Base-by-base conservation (phyloP, 208 protist genomes). In the Borovskyia barvae region DNA sequence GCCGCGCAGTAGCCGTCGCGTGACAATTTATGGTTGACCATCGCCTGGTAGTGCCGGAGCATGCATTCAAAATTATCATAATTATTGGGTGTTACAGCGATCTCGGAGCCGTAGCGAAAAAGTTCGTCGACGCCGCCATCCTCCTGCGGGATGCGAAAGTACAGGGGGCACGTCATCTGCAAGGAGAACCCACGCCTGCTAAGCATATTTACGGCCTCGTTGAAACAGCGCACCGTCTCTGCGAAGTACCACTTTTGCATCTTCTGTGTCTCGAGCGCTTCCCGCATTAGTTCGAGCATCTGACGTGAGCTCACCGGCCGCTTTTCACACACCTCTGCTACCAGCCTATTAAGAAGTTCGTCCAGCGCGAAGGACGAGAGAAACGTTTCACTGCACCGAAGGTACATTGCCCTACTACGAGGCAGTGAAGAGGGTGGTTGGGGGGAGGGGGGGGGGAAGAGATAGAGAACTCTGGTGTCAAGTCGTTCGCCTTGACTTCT, bases 31-130 rank as follows among this genome's bases (percentile, higher is more conserved):
- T 55, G 46, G 12, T 32, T 58, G 8, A 54, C 43, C 8, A 74
- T 39, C 5, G 67, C 30, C 24, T 69, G 42, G 39, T 72, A 76
- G 14, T 60, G 20, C 28, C 50, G 37, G 40, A 78, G 30, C 58
- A 90, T 59, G 1, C 39, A 15, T 24, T 68, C 51, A 22, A 91
- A 91, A 19, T 32, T 41, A 40, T 56, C 54, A 29, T 75, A 83
- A 59, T 85, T 91, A 55, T 67, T 66, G 33, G 71, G 64, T 19
- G 67, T 85, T 12, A 91, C 78, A 9, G 45, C 49, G 1, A 91
- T 56, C 20, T 66, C 57, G n/a, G 58, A 47, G 30, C 80, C 75
- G 32, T 70, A 46, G 24, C 80, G 84, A 46, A 88, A 87, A 28
- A 91, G 60, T 47, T 88, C 80, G 39, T 77, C 45, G 28, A 80